Evolutionary conservation across 2,329 filamentous ascomycete species (phyloP).

Genomic region (Amesomyces nigricolor): DNA sequence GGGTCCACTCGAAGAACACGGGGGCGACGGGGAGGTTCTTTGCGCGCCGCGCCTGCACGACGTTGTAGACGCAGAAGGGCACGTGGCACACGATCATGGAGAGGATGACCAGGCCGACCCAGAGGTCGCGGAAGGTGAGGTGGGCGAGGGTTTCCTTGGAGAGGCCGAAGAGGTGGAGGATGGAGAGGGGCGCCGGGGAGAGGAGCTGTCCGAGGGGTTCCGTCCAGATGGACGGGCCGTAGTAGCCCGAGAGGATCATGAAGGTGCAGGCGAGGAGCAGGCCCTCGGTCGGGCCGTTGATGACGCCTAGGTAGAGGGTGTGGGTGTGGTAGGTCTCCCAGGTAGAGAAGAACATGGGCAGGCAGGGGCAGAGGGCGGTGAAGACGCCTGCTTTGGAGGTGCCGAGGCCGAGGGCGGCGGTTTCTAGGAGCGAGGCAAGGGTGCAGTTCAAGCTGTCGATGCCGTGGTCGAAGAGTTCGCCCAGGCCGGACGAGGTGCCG

Average conservation of each 20-base stretch:
- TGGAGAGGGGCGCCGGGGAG: conserved; percentile 43
- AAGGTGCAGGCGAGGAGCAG: conserved; percentile 79
- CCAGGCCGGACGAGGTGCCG: conserved; percentile 87
- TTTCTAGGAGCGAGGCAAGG: conserved; percentile 82
- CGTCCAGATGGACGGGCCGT: conserved; percentile 83
- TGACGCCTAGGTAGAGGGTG: conserved; percentile 88
- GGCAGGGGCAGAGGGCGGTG: conserved; percentile 81
- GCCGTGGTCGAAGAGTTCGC: conserved; percentile 96
- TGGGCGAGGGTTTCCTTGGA: conserved; percentile 58
- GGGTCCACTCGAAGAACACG: conserved; percentile 89
- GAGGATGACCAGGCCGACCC: conserved; percentile 66
- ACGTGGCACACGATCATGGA: conserved; percentile 69
- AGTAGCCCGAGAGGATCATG: conserved; percentile 83
- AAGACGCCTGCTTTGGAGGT: conserved; percentile 80
- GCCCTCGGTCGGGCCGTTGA: conserved; percentile 97
- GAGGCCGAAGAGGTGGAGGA: conserved; percentile 24
- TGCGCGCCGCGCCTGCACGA: conserved; percentile 66
- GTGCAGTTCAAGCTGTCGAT: conserved; percentile 99
- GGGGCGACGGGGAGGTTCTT: conserved; percentile 70
- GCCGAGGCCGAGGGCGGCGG: conserved; percentile 87
- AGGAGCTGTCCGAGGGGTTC: conserved; percentile 65
- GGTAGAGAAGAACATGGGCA: conserved; percentile 99
- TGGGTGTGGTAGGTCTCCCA: conserved; percentile 99
- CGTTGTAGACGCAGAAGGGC: conserved; percentile 84
- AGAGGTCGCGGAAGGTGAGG: conserved; percentile 77